Evolutionary conservation across 2,329 filamentous ascomycete genomes (phyloP), one percentile per base, ranked within the genome.

Genomic region (Atkinsonella texensis): DNA sequence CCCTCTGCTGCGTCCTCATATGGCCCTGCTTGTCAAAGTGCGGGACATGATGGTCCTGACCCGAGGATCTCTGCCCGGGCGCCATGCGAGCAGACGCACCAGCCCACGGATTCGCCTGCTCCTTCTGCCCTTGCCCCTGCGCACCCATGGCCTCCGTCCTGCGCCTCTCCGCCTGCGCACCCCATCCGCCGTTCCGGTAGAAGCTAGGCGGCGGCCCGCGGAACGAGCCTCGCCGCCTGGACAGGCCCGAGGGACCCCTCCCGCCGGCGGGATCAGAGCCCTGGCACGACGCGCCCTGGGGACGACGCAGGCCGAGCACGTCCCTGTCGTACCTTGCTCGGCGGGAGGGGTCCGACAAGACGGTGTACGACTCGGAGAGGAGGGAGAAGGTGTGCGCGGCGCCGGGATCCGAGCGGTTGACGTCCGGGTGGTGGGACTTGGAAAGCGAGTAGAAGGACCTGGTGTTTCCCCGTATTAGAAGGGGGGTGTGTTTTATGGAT

Each of bases 341-440:
- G 63, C 89, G 89, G 18, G 81, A 74, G 17, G 84, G 74, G 57
- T 84, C 79, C 53, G 83, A 81, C 53, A 96, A 85, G 44, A 86
- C 68, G 53, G 81, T 75, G 74, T 95, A 96, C 59, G 90, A 89
- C 65, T 93, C 85, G 64, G 81, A 85, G 65, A 96, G 85, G 59
- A 81, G 77, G 67, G 89, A 81, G 75, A 95, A 98, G 64, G 84
- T 86, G 53, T 79, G 71, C 4, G 83, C 75, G 55, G 90, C 86
- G 53, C 71, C 65, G 4, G 87, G 85, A 68, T 95, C 85, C 59
- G 78, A 64, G 54, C 77, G 87, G 74, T 97, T 94, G 65, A 83
- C 82, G 75, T 98, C 93, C 1, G 93, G 93, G 69, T 98, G 93
- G 76, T 95, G 85, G 50, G 78, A 72, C 70, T 96, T 95, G 63